Base-by-base conservation (phyloP, 1,139 yeast genomes). In the Kazachstania sp. region DNA sequence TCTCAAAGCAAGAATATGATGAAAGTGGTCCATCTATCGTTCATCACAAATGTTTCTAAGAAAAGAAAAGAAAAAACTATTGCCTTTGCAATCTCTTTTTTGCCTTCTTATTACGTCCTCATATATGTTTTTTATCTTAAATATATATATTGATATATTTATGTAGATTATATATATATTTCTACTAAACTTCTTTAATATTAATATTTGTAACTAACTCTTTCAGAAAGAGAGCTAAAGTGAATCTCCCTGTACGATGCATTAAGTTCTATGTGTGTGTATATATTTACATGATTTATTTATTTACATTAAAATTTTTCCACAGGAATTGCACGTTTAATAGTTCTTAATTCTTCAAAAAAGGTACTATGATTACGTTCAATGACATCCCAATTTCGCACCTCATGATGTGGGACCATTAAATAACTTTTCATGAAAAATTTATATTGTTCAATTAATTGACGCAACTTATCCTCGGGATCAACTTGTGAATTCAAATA, bases 21-120 rank as follows among this genome's bases (percentile, higher is more conserved):
- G 98, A 92, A 80, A 86, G 96, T 76, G 98, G 98, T 70, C 98
- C 98, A 69, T 88, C 97, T 56, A 92, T 92, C 72, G 98, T 92
- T 71, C 97, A 92, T 86, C 96, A 92, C 83, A 94, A 94, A 81
- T 92, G 98, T 85, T 92, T 92, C 92, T 92, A 87, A 86, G 43
- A 32, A 92, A 16, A 7, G 18, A 7, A n/a, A n/a, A 34, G 18
- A 34, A n/a, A 13, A 34, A 34, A 7, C 12, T 8, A 9, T 35
- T 35, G 26, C 16, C 34, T 8, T 8, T 31, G 15, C n/a, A 12
- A 11, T 9, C 5, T 36, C 13, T 19, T 16, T 16, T n/a, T 4
- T 19, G 2, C n/a, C n/a, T n/a, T n/a, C n/a, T n/a, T 23, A 23
- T 23, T 23, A 23, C 26, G 6, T 23, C 26, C 7, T 23, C 6